Percentiles rank a stretch among this genome's conserved stretches.
Evolutionary conservation across 768 basidiomycete species (phyloP).

Genomic region (Agaricus blazei): DNA sequence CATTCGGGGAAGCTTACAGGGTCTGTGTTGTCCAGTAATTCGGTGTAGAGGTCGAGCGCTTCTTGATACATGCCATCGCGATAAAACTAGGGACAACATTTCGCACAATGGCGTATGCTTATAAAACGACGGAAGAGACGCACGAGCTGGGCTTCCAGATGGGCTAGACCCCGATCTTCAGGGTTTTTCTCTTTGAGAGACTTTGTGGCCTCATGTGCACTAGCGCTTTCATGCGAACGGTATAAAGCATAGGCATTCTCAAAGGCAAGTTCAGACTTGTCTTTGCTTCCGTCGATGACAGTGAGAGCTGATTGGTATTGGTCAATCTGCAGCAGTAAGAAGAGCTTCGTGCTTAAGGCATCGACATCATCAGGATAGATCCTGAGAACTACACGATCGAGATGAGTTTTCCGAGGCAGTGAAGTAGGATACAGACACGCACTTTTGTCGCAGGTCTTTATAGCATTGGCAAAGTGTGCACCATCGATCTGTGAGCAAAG

Average conservation of each 20-base stretch:
- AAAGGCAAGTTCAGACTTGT: conserved; percentile 36
- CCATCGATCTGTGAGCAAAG: conserved; percentile 87
- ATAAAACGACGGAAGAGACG: conserved; percentile 21
- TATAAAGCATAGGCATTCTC: conserved; percentile 84
- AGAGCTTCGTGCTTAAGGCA: conserved; percentile 80
- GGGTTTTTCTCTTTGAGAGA: conserved; percentile 39
- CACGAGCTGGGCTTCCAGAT: conserved; percentile 88
- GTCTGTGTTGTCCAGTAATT: conserved; percentile 73
- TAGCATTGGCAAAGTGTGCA: conserved; percentile 79
- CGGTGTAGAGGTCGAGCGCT: conserved; percentile 74
- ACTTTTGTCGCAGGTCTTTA: conserved; percentile 94
- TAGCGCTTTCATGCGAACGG: conserved; percentile 70
- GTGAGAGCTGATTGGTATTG: conserved; percentile 67
- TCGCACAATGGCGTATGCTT: not conserved
- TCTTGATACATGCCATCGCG: conserved; percentile 70
- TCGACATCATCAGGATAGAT: conserved; percentile 65
- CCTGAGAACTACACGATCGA: conserved; percentile 51
- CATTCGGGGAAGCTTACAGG: conserved; percentile 45
- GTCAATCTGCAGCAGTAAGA: conserved; percentile 83
- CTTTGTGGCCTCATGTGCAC: conserved; percentile 52
- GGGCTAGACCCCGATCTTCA: conserved; percentile 58
- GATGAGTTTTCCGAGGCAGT: conserved; percentile 7
- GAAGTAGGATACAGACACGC: conserved; percentile 20
- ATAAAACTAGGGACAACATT: conserved; percentile 49
- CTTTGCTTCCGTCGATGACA: conserved; percentile 39